phyloP scores from a whole-genome alignment of 805 yeast genomes.

The Kazachstania viticola region DNA sequence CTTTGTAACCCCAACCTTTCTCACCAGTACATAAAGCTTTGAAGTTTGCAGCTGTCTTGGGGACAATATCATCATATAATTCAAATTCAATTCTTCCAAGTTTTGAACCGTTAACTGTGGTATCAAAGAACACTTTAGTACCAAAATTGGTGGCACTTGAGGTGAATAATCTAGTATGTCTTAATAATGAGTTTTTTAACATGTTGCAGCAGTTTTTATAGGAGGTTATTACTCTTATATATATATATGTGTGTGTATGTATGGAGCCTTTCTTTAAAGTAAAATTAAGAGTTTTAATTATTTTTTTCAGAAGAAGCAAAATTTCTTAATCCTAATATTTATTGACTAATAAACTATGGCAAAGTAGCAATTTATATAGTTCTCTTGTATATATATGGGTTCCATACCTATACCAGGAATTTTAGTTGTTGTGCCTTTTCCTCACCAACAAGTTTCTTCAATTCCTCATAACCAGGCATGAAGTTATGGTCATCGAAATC shows the following conservation, averaged over 20 bases:
- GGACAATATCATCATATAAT: conserved; percentile 35
- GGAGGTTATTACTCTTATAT: too few species aligned
- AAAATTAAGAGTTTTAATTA: too few species aligned
- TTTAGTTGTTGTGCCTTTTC: conserved; percentile 27
- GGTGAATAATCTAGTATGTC: conserved; percentile 39
- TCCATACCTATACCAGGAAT: too few species aligned
- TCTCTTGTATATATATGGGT: too few species aligned
- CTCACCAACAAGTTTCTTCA: conserved; percentile 29
- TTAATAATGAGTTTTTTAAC: conserved; percentile 12
- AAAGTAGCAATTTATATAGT: too few species aligned
- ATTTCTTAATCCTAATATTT: background rate
- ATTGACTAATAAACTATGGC: conserved; percentile 6
- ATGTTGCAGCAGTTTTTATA: too few species aligned
- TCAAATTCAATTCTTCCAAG: conserved; percentile 27
- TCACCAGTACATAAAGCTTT: conserved; percentile 82
- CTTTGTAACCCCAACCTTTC: conserved; percentile 77
- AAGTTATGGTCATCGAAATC: conserved; percentile 43
- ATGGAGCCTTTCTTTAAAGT: background rate
- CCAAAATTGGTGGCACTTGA: conserved; percentile 34
- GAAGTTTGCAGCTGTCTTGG: conserved; percentile 74
- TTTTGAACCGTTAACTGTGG: conserved; percentile 42
- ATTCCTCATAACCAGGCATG: conserved; percentile 26
- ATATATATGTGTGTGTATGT: background rate
- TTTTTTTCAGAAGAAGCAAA: background rate
- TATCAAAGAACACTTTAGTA: conserved; percentile 46